These are phyloP conservation scores for Irpex rosettiformis DNA, from an alignment of 1,284 basidiomycete species.

Conservation along the genomic window DNA sequence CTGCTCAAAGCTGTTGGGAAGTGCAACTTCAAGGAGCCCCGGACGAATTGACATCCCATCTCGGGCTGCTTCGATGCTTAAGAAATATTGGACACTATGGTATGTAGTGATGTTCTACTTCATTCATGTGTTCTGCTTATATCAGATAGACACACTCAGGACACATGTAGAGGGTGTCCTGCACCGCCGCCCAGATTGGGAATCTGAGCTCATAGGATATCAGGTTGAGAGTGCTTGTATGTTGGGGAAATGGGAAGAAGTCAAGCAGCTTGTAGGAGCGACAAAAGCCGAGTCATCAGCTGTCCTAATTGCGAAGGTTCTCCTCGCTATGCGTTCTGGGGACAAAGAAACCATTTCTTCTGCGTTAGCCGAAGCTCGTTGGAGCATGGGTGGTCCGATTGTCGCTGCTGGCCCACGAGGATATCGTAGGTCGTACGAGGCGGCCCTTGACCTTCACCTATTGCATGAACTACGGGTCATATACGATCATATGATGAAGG, in stretches of 20 bases:
- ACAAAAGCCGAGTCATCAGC: constrained; percentile 53
- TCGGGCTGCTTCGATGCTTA: constrained; percentile 89
- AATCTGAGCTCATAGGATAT: constrained; percentile 74
- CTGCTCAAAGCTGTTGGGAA: constrained; percentile 99
- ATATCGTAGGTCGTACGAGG: constrained; percentile 87
- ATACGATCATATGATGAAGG: constrained; percentile 33
- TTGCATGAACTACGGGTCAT: constrained; percentile 88
- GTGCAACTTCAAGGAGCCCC: constrained; percentile 91
- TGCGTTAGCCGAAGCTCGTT: constrained; percentile 68
- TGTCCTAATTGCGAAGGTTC: constrained; percentile 77
- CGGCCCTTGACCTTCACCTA: constrained; percentile 84
- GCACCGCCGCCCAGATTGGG: constrained; percentile 85
- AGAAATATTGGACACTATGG: constrained; percentile 97
- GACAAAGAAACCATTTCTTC: constrained; percentile 42
- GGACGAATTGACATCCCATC: constrained; percentile 84
- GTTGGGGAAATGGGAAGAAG: constrained; percentile 89
- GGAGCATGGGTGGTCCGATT: constrained; percentile 78
- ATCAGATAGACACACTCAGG: constrained; percentile 77
- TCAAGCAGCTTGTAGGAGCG: constrained; percentile 57
- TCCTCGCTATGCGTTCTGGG: constrained; percentile 75
- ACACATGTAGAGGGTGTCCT: constrained; percentile 95
- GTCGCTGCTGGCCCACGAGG: constrained; percentile 76
- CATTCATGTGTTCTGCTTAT: constrained; percentile 3
- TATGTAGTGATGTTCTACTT: constrained; percentile 34
- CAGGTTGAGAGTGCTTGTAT: constrained; percentile 96